These are phyloP conservation scores for Eimeria sp. DNA, from an alignment of 169 alveolate species.

Conservation along the genomic window DNA sequence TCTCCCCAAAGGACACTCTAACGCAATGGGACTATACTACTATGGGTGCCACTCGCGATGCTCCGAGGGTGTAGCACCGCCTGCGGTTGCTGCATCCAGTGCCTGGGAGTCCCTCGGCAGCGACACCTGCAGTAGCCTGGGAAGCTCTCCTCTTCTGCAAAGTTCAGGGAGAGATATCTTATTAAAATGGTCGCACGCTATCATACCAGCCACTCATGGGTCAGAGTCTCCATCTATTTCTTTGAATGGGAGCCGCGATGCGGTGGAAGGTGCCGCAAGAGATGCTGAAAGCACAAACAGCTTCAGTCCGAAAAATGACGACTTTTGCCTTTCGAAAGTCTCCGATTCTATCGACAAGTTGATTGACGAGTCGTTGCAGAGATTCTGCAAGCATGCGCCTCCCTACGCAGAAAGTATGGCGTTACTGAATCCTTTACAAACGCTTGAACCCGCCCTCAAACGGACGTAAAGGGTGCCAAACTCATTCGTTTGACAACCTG, in stretches of 20 bases:
- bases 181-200: not conserved
- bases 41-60: not conserved
- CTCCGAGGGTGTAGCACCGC: not conserved
- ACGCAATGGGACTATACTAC: not conserved
- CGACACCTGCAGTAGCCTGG: constrained; percentile 32
- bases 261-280: not conserved
- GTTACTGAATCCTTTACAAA: not conserved
- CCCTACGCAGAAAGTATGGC: not conserved
- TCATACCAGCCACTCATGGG: not conserved
- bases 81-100: constrained; percentile 13
- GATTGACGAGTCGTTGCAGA: not conserved
- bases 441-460: not conserved
- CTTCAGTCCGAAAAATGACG: not conserved
- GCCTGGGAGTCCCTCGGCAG: constrained; percentile 14
- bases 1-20: not conserved
- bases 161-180: not conserved
- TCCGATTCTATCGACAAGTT: constrained; percentile 31
- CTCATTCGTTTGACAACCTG: not conserved
- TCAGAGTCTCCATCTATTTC: not conserved
- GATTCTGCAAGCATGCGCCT: not conserved
- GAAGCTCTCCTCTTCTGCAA: not conserved
- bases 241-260: not conserved
- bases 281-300: not conserved
- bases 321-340: constrained; percentile 14
- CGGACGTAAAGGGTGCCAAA: not conserved